Evolutionary conservation across 2,329 filamentous ascomycete species (phyloP).

Genomic region (Talaromyces sp.): DNA sequence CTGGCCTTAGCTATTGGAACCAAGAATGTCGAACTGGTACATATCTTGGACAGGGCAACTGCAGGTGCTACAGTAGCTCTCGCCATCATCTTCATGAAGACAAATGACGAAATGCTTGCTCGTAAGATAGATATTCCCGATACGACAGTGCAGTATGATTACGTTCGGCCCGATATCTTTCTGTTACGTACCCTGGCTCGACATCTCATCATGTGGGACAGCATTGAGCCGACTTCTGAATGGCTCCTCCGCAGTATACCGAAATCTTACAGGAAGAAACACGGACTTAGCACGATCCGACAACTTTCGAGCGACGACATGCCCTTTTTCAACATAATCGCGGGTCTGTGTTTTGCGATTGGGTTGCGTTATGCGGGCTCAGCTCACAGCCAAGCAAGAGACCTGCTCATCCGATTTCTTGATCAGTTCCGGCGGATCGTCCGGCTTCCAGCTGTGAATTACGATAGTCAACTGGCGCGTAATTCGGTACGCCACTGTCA

Average conservation of each 20-base stretch:
- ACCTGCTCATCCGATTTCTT: slow-evolving; percentile 78
- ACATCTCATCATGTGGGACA: slow-evolving; percentile 89
- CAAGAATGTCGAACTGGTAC: slow-evolving; percentile 87
- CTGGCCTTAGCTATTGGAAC: slow-evolving; percentile 80
- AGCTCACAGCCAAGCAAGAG: slow-evolving; percentile 65
- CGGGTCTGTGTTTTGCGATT: slow-evolving; percentile 78
- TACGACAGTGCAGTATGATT: slow-evolving; percentile 87
- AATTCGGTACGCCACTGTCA: slow-evolving; percentile 87
- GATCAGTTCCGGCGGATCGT: slow-evolving; percentile 81
- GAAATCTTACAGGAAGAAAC: slow-evolving; percentile 60
- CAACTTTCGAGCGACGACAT: slow-evolving; percentile 76
- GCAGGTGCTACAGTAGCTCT: slow-evolving; percentile 90
- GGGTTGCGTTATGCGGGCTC: slow-evolving; percentile 73
- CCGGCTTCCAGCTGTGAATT: slow-evolving; percentile 60
- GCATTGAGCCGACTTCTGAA: slow-evolving; percentile 66
- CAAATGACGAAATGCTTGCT: slow-evolving; percentile 79
- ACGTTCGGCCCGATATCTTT: slow-evolving; percentile 88
- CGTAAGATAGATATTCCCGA: slow-evolving; percentile 91
- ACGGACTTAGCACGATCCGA: slow-evolving; percentile 57
- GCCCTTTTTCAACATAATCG: slow-evolving; percentile 87
- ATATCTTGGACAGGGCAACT: slow-evolving; percentile 87
- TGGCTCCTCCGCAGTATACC: slow-evolving; percentile 80
- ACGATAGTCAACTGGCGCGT: slow-evolving; percentile 79
- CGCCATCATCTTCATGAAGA: slow-evolving; percentile 94
- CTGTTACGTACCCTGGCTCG: slow-evolving; percentile 83